Base-by-base conservation (phyloP, 805 yeast species). In the Cephaloascus fragrans region DNA sequence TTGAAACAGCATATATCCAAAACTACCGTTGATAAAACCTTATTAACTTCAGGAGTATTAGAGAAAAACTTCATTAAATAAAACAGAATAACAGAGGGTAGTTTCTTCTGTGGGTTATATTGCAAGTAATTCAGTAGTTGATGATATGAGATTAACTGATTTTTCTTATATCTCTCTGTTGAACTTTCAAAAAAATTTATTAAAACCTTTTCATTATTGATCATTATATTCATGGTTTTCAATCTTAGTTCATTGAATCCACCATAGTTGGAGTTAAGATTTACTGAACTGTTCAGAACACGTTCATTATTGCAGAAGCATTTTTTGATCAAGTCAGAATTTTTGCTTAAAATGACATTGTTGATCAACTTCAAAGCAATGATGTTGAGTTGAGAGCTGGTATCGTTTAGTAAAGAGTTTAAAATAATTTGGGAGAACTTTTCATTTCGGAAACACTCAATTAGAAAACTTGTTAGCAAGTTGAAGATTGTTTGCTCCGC, bases 151-250 rank as follows among this genome's bases (percentile, higher is more conserved):
- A n/a, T n/a, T 3, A 19, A 29, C 4, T 26, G 19, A 23, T 23
- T 23, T 23, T 6, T 12, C 28, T 23, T 12, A 12, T 8, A 23
- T 23, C 28, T 23, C 12, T 23, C 12, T 8, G 12, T 12, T 23
- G 28, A 23, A 6, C 12, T 23, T 6, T 23, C 28, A 23, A 23
- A 12, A 23, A 8, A 23, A 26, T n/a, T 15, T 33, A 15, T 23
- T 28, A 18, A 19, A 14, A 10, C 6, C 12, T 17, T 8, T 16
- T 39, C 41, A 19, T 35, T 36, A 12, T 16, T 19, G 18, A 39
- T 42, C n/a, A 39, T 32, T n/a, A 44, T 17, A 29, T 39, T 35
- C 53, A 50, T 48, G 12, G 52, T 45, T 35, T 39, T 48, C 1
- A 44, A 37, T 39, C 46, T 34, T 14, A 49, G 19, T 8, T 41